Conservation (phyloP, 306 rosid species). For the Oemleria cerasiformis region DNA sequence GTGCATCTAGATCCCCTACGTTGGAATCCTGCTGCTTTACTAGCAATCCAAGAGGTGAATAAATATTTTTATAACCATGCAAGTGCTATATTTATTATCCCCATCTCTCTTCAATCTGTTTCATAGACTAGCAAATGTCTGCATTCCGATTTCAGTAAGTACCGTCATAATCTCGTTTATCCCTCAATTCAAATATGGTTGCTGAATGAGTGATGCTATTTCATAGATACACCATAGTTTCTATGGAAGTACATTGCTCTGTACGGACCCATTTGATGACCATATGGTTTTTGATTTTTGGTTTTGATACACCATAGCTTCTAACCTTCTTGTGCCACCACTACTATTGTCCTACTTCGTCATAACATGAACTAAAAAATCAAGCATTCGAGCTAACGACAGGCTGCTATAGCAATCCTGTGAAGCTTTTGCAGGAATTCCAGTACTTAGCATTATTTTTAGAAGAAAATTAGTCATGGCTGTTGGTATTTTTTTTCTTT, state of each 20-base stretch:
- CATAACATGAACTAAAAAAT: not conserved
- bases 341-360: not conserved
- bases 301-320: no score
- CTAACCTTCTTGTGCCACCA: not conserved
- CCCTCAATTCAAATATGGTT: not conserved
- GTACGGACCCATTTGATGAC: no score
- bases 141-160: not conserved
- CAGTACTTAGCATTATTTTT: not conserved
- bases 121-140: not conserved
- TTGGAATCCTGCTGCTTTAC: slow-evolving; percentile 74
- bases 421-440: not conserved
- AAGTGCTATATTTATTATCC: not conserved
- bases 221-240: no score
- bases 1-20: slow-evolving; percentile 38
- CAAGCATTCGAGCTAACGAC: not conserved
- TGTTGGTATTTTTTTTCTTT: not conserved
- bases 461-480: not conserved
- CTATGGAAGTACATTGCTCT: no score
- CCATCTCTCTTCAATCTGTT: not conserved
- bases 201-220: not conserved
- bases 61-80: slow-evolving; percentile 16
- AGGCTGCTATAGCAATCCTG: not conserved
- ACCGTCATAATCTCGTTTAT: not conserved
- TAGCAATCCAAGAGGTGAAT: slow-evolving; percentile 76
- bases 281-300: no score